phyloP scores from a whole-genome alignment of 257 asterid genomes.

The Nicotiana obtusifolia region DNA sequence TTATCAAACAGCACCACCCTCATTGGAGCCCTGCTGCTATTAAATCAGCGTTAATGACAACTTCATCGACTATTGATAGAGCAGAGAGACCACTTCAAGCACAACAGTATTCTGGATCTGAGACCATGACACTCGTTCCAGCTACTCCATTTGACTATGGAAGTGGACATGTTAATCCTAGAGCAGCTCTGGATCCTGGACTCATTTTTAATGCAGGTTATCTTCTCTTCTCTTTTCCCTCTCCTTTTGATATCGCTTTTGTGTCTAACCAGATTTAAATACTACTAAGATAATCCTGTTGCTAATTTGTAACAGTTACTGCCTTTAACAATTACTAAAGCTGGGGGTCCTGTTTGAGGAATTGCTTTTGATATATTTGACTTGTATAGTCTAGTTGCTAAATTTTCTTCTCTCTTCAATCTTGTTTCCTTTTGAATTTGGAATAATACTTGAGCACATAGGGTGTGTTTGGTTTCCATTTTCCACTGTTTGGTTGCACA shows the following conservation, averaged over 20 bases:
- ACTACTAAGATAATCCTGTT: neutral
- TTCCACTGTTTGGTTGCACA: too few species aligned
- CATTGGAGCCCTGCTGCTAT: conserved; percentile 89
- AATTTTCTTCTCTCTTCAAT: neutral
- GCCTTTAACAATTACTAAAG: conserved; percentile 2
- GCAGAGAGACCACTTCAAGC: conserved; percentile 76
- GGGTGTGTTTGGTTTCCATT: too few species aligned
- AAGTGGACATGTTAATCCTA: conserved; percentile 77
- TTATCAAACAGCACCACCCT: conserved; percentile 68
- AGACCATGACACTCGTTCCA: conserved; percentile 47
- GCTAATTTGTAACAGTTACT: neutral
- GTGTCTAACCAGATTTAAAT: neutral
- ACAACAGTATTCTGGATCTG: conserved; percentile 66
- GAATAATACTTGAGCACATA: neutral
- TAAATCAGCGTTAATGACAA: conserved; percentile 74
- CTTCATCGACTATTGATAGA: conserved; percentile 60
- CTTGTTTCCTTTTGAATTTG: neutral
- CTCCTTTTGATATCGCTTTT: neutral
- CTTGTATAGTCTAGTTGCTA: neutral
- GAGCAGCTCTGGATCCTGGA: conserved; percentile 78
- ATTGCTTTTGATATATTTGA: neutral
- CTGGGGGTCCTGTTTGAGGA: neutral
- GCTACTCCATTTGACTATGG: conserved; percentile 84
- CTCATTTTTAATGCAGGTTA: conserved; percentile 69
- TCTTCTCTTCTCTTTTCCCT: neutral